These are phyloP conservation scores for Claviceps capensis DNA, from an alignment of 2,329 filamentous ascomycete species.

Conservation along the genomic window DNA sequence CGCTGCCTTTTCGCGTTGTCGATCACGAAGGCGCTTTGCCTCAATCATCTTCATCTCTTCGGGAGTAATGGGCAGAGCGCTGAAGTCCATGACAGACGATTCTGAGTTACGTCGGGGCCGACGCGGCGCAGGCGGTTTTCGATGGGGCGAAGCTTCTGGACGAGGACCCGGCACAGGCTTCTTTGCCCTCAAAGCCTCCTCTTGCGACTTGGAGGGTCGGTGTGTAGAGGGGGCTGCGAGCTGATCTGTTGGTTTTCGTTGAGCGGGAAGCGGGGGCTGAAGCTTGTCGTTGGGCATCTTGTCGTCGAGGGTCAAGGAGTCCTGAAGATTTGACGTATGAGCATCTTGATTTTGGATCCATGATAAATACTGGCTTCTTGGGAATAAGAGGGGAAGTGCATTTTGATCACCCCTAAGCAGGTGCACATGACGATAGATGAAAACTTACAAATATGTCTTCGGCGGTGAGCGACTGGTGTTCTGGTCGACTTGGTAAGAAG, in stretches of 20 bases:
- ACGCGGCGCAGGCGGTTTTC: slow-evolving; percentile 22
- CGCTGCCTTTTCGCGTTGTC: slow-evolving; percentile 10
- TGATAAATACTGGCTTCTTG: background rate
- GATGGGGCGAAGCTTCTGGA: slow-evolving; percentile 23
- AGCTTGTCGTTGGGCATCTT: slow-evolving; percentile 24
- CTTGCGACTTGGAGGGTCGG: slow-evolving; percentile 51
- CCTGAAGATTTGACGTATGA: slow-evolving; percentile 30
- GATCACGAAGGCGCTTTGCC: slow-evolving; percentile 16
- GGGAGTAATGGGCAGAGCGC: slow-evolving; percentile 44
- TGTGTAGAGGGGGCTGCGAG: slow-evolving; percentile 25
- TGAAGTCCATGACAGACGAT: slow-evolving; percentile 52
- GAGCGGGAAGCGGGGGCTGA: slow-evolving; percentile 24
- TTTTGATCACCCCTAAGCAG: background rate
- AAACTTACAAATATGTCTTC: slow-evolving; percentile 66
- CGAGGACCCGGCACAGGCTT: slow-evolving; percentile 17
- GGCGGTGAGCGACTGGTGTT: slow-evolving; percentile 36
- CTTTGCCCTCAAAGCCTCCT: slow-evolving; percentile 45
- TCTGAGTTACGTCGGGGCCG: slow-evolving; percentile 65
- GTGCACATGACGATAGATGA: background rate
- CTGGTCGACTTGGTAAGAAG: slow-evolving; percentile 35
- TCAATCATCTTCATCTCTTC: slow-evolving; percentile 30
- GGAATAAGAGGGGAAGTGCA: background rate
- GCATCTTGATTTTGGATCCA: background rate
- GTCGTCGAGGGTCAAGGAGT: slow-evolving; percentile 54
- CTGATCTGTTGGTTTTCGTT: slow-evolving; percentile 22